Evolutionary conservation across 805 yeast species (phyloP).

Genomic region (Komagataella pastoris): DNA sequence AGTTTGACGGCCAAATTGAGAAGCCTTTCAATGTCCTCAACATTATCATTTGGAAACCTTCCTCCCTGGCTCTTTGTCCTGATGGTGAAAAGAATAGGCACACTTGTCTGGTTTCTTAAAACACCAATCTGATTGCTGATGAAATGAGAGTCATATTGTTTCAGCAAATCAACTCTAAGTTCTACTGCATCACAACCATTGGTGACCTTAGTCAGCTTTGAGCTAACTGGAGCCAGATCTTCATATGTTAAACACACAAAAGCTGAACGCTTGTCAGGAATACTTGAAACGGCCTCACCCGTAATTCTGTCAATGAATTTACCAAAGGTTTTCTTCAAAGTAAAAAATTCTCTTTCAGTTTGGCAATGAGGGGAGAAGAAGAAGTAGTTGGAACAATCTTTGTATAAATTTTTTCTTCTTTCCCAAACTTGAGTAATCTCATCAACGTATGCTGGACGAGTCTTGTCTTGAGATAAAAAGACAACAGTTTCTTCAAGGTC

Average conservation of each 20-base stretch:
- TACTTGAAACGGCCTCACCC: constrained; percentile 27
- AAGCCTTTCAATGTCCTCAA: constrained; percentile 32
- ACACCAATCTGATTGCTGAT: constrained; percentile 65
- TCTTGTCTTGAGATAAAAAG: constrained; percentile 63
- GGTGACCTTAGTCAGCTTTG: constrained; percentile 37
- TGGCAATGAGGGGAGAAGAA: constrained; percentile 69
- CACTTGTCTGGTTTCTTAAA: constrained; percentile 45
- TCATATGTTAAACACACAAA: constrained; percentile 64
- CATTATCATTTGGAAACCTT: constrained; percentile 48
- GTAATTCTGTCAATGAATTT: constrained; percentile 46
- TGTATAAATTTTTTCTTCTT: constrained; percentile 69
- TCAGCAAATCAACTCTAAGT: constrained; percentile 62
- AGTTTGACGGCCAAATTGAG: constrained; percentile 52
- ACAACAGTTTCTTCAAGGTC: constrained; percentile 67
- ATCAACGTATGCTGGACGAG: constrained; percentile 78
- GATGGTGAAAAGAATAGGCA: constrained; percentile 75
- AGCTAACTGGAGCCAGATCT: constrained; percentile 32
- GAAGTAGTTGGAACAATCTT: constrained; percentile 63
- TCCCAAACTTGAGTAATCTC: constrained; percentile 78
- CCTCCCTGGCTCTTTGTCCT: constrained; percentile 81
- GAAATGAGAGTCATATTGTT: constrained; percentile 32
- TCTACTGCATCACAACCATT: constrained; percentile 77
- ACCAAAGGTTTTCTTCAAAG: constrained; percentile 45
- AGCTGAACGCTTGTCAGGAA: constrained; percentile 41
- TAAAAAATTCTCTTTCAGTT: constrained; percentile 35